These are phyloP conservation scores for cucumber (Cucumis sativus) DNA, from an alignment of 306 rosid genomes.

Conservation along the genomic window DNA sequence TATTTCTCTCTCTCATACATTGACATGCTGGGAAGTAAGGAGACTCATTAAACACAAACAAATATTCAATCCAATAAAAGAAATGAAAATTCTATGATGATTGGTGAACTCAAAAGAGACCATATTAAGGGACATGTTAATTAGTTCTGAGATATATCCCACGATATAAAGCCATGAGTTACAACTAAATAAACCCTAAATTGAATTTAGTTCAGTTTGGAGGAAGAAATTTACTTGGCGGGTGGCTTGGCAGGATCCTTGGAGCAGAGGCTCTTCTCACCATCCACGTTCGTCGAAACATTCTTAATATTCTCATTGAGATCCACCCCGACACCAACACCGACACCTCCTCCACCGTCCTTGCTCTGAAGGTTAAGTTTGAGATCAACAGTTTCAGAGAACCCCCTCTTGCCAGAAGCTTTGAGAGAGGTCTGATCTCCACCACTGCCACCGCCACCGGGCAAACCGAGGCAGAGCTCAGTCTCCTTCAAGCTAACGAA, in stretches of 20 bases:
- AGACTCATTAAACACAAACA: too few species aligned
- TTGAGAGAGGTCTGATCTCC: slow-evolving; percentile 21
- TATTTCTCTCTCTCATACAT: too few species aligned
- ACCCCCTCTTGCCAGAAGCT: slow-evolving; percentile 42
- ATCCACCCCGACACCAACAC: neutral
- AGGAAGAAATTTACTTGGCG: slow-evolving; percentile 31
- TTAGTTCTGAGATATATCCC: neutral
- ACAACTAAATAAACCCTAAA: neutral
- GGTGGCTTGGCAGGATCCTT: slow-evolving; percentile 61
- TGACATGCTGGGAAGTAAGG: too few species aligned
- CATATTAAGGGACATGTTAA: too few species aligned
- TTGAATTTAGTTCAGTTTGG: neutral
- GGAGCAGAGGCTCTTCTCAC: slow-evolving; percentile 16
- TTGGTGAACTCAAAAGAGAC: too few species aligned
- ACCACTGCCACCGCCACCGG: slow-evolving; percentile 17
- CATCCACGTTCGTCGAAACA: slow-evolving; percentile 19
- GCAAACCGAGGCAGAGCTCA: slow-evolving; percentile 60
- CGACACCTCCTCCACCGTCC: slow-evolving; percentile 14
- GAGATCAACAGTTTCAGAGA: slow-evolving; percentile 61
- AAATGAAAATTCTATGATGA: too few species aligned
- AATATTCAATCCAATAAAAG: too few species aligned
- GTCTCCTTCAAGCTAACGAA: slow-evolving; percentile 35
- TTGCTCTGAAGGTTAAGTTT: slow-evolving; percentile 41
- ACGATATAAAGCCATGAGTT: neutral
- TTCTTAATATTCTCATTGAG: slow-evolving; percentile 28